Base-by-base conservation (phyloP, 805 yeast genomes). In the Starmerella roubikii region DNA sequence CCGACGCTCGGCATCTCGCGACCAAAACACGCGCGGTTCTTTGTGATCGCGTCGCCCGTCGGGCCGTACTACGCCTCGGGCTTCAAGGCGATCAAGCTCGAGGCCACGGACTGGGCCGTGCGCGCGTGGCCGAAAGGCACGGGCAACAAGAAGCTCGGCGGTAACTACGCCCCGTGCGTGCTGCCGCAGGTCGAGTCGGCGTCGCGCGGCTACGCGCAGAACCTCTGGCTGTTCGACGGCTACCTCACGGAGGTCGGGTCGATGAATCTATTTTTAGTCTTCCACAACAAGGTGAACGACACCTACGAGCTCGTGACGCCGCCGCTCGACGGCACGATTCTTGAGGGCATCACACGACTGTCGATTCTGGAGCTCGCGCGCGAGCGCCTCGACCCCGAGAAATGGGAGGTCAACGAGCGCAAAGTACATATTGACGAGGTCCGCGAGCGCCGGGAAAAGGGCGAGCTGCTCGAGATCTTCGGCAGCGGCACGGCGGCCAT, bases 41-140 rank as follows among this genome's bases (percentile, higher is more conserved):
- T 65, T 58, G 84, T 86, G 33, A 86, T 88, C 59, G 79, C 88
- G 32, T 83, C 94, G 15, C 97, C 97, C 22, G 97, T 88, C 23
- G 97, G 97, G 36, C 96, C 97, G 20, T 91, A 88, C 71, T 84
- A 80, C 65, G 71, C 79, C 54, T 80, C 94, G 16, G 96, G 97
- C 16, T 88, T 88, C 75, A 85, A 86, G 65, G 95, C 97, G 30
- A 94, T 91, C 39, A 69, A 74, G 45, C 71, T 91, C 48, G 95
- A 88, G 65, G 96, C 97, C 50, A 86, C 95, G 26, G 94, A 84
- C 58, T 76, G 82, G 53, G 94, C 94, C 36, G 86, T 86, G 25
- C 81, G 98, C 67, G 97, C 98, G 23, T 88, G 97, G 97, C 97
- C 97, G 57, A 94, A 94, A 55, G 98, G 97, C 61, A 85, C 76